Conservation (phyloP, 202 grass and related monocot species). For the Bolboschoenoplectus hybrid region DNA sequence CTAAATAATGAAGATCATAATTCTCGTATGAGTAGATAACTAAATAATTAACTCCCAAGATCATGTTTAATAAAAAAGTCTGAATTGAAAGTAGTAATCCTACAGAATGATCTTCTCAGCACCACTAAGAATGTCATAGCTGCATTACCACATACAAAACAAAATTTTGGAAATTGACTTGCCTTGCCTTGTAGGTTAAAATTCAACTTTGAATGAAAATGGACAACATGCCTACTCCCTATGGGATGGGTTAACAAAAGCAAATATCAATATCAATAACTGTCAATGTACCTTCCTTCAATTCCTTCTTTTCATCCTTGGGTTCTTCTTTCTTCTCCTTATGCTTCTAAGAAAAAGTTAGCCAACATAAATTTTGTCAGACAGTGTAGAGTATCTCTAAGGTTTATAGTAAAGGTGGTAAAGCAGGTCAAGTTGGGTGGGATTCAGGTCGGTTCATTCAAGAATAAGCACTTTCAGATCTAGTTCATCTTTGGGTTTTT, state of each 20-base stretch:
- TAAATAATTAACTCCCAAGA: conserved; percentile 26
- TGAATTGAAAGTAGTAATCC: background rate
- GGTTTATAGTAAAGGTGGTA: background rate
- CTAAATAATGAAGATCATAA: conserved; percentile 29
- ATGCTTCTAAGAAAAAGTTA: conserved; percentile 34
- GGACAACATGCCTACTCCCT: background rate
- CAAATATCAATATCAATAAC: background rate
- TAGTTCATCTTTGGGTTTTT: background rate
- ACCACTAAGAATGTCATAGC: background rate
- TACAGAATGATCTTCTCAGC: conserved; percentile 1
- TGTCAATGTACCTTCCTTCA: conserved; percentile 24
- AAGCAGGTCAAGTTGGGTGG: background rate
- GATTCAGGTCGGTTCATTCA: background rate
- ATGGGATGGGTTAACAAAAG: background rate
- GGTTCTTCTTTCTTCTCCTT: conserved; percentile 36
- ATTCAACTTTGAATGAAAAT: background rate
- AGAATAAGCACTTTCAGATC: background rate
- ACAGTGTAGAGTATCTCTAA: background rate
- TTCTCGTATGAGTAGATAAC: conserved; percentile 19
- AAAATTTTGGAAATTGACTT: background rate
- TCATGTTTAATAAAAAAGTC: background rate
- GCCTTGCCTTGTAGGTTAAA: background rate
- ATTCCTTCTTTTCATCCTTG: conserved; percentile 36
- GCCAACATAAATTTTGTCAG: background rate
- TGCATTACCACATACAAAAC: background rate